Conservation (phyloP, 148 eudicot species). For the Dysphania ambrosioides region DNA sequence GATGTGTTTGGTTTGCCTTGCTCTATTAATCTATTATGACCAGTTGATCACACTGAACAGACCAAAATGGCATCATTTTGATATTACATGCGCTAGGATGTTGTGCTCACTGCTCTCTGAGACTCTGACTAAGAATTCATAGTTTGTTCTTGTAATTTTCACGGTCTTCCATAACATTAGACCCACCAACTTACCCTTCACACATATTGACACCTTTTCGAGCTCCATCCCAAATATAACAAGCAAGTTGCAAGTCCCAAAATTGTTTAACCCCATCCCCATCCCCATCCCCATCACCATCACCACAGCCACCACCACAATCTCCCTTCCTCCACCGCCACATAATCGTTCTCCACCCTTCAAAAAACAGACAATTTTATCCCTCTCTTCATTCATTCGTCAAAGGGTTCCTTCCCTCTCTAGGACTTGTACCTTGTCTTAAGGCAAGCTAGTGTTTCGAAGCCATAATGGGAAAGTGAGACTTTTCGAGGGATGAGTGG, state of each 20-base stretch:
- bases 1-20: neutral
- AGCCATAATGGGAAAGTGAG: conserved; percentile 29
- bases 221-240: neutral
- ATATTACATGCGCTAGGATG: neutral
- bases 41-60: neutral
- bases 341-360: conserved; percentile 18
- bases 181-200: conserved; percentile 2
- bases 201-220: conserved; percentile 52
- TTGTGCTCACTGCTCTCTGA: neutral
- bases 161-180: too few species aligned
- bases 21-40: too few species aligned
- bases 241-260: conserved; percentile 28
- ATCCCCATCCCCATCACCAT: conserved; percentile 17
- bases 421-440: too few species aligned
- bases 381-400: conserved; percentile 22
- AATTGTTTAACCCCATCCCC: conserved; percentile 24
- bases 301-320: conserved; percentile 4
- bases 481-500: conserved; percentile 27
- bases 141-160: too few species aligned
- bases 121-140: neutral
- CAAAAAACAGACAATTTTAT: conserved; percentile 28
- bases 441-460: conserved; percentile 27
- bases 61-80: neutral
- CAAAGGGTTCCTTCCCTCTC: conserved; percentile 13
- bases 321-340: conserved; percentile 17